These are phyloP conservation scores for Metschnikowia orientalis DNA, from an alignment of 805 yeast species.

Conservation along the genomic window DNA sequence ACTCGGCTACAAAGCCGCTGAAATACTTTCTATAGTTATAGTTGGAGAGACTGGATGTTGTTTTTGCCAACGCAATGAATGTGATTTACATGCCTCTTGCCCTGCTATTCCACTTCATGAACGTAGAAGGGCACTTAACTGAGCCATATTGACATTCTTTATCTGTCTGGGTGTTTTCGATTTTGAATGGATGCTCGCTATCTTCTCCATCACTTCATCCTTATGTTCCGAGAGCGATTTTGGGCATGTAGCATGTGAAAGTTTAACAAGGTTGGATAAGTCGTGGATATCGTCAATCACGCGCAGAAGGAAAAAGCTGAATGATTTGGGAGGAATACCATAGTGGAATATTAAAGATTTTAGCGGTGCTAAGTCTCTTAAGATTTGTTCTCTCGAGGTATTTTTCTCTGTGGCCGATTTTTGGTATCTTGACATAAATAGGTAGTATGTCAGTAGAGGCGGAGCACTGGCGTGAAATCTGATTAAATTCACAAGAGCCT, in stretches of 20 bases:
- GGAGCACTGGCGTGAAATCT: conserved; percentile 19
- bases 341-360: conserved; percentile 29
- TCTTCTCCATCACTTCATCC: conserved; percentile 18
- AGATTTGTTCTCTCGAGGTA: conserved; percentile 11
- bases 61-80: too few relatives aligned
- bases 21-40: too few relatives aligned
- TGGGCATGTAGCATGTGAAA: conserved; percentile 14
- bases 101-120: too few relatives aligned
- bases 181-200: conserved; percentile 14
- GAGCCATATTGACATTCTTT: conserved; percentile 20
- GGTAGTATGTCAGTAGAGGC: conserved; percentile 19
- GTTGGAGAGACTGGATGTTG: too few relatives aligned
- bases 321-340: conserved; percentile 15
- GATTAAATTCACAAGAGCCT: conserved; percentile 15
- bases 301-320: conserved; percentile 21
- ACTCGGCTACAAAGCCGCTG: too few relatives aligned
- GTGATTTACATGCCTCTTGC: too few relatives aligned
- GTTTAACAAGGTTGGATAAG: conserved; percentile 25
- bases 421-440: conserved; percentile 18
- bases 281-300: conserved; percentile 23
- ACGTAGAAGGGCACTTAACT: too few relatives aligned
- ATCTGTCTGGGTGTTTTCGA: conserved; percentile 8
- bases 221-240: conserved; percentile 17
- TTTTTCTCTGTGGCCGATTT: conserved; percentile 6
- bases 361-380: conserved; percentile 21